Base-by-base conservation (phyloP, 306 rosid species). In the Prunus salicina region DNA sequence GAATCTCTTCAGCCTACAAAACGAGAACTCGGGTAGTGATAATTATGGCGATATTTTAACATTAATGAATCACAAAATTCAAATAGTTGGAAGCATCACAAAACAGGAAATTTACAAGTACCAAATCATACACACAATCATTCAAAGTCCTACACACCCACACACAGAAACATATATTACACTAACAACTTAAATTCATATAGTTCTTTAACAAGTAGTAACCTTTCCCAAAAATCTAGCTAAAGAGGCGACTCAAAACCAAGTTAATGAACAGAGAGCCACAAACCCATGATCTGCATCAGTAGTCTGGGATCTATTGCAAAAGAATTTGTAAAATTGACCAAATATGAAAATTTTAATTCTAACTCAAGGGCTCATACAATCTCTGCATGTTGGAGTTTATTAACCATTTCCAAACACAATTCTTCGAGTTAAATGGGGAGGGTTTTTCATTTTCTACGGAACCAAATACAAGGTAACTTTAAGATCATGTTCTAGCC, bases 1-100 rank as follows among this genome's bases (percentile, higher is more conserved):
- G 96, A 73, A 76, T 24, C 61, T 79, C 90, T 46, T 95, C 90
- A 72, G 67, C 90, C 98, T 95, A 79, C 34, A 53, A 85, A 22
- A 78, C 19, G 1, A 68, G 12, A 22, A 68, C 63, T 24, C 51
- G 2, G 12, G 2, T 8, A 34, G 52, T 51, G 19, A 14, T 34
- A 14, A 19, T 53, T 24, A 16, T n/a, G 27, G 18, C 9, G 12
- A 53, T 32, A 18, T 13, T 3, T 24, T 30, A 14, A 6, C 38
- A 32, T 30, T n/a, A 19, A 60, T 2, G 1, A 72, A 72, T 24
- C 18, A 45, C 15, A 24, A 11, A 3, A 6, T 12, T 55, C 38
- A 58, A 22, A 20, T 18, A 18, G 38, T 13, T 25, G 25, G 25
- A 60, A 12, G 28, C 32, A 60, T 60, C 19, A 62, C 6, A 0